These are phyloP conservation scores for Epichloe sibirici DNA, from an alignment of 2,329 filamentous ascomycete species.

Conservation along the genomic window DNA sequence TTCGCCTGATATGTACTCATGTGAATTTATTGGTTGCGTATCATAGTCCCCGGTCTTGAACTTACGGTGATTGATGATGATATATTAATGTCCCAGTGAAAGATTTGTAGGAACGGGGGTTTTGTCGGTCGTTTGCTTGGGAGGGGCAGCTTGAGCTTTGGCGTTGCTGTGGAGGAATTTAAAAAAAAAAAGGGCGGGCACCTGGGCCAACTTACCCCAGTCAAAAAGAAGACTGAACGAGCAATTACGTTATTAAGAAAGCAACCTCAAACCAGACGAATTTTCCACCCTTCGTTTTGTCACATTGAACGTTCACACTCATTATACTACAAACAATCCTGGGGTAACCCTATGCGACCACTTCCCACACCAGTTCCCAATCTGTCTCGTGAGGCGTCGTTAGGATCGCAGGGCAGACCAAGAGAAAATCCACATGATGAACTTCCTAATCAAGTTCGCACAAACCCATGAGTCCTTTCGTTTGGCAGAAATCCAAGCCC, in stretches of 20 bases:
- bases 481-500: slow-evolving; percentile 66
- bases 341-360: neutral
- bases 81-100: neutral
- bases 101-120: neutral
- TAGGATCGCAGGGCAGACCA: neutral
- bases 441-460: slow-evolving; percentile 81
- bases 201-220: too few relatives aligned
- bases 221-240: too few relatives aligned
- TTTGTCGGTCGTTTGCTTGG: neutral
- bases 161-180: too few relatives aligned
- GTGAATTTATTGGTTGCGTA: neutral
- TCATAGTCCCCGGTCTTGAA: neutral
- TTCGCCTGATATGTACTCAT: neutral
- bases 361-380: neutral
- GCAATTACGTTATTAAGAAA: too few relatives aligned
- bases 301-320: neutral
- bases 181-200: too few relatives aligned
- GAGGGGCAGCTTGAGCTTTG: neutral
- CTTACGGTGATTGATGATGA: neutral
- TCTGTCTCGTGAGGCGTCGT: neutral
- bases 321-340: neutral
- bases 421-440: slow-evolving; percentile 30
- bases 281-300: neutral
- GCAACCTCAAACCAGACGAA: too few relatives aligned
- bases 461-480: slow-evolving; percentile 90